Evolutionary conservation across 768 basidiomycete genomes (phyloP).

Genomic region (Ramaria sp.): DNA sequence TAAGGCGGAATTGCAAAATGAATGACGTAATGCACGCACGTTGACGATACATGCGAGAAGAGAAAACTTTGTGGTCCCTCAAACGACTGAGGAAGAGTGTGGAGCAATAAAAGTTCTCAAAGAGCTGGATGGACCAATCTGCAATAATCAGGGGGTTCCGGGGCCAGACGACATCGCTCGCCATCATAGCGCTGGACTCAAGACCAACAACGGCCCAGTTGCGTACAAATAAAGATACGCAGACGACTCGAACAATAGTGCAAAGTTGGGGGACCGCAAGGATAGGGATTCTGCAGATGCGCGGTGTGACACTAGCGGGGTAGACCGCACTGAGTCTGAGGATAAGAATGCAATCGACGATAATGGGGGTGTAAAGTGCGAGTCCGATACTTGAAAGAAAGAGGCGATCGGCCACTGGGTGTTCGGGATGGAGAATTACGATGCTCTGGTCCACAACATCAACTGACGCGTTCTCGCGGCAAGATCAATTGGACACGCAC

Average conservation of each 20-base stretch:
- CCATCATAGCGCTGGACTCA: background rate
- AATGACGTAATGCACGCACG: background rate
- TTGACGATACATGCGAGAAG: slow-evolving; percentile 5
- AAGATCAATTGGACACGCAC: background rate
- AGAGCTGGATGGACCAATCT: slow-evolving; percentile 6
- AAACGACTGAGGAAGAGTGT: slow-evolving; percentile 20
- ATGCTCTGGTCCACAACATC: background rate
- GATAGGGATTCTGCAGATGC: slow-evolving; percentile 13
- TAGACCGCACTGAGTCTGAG: slow-evolving; percentile 27
- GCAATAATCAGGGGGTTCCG: background rate
- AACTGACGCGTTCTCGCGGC: background rate
- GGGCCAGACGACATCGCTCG: background rate
- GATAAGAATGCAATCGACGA: slow-evolving; percentile 29
- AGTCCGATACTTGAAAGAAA: slow-evolving; percentile 17
- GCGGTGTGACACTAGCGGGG: slow-evolving; percentile 16
- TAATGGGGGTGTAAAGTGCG: slow-evolving; percentile 21
- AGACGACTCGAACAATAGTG: slow-evolving; percentile 22
- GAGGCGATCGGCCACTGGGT: slow-evolving; percentile 11
- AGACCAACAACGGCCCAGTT: slow-evolving; percentile 3
- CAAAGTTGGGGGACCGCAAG: slow-evolving; percentile 20
- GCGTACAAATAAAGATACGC: slow-evolving; percentile 10
- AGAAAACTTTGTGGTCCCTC: background rate
- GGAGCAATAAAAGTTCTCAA: slow-evolving; percentile 19
- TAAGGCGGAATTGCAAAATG: background rate
- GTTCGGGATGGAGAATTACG: slow-evolving; percentile 11